These are phyloP conservation scores for Backusella macrospora DNA, from an alignment of 192 early-diverging fungal genomes.

Conservation along the genomic window DNA sequence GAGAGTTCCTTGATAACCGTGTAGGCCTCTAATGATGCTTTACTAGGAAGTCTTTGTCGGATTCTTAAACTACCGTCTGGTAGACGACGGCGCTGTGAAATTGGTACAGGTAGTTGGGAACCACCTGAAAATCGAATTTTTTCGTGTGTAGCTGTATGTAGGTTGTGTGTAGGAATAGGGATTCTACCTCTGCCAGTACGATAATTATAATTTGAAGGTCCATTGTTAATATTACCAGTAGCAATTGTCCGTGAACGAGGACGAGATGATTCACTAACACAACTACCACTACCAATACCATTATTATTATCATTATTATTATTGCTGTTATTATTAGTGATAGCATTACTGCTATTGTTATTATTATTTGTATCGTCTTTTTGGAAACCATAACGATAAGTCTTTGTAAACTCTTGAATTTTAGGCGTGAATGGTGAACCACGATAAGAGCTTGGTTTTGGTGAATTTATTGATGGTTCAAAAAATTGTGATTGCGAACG, in stretches of 20 bases:
- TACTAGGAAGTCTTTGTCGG: constrained; percentile 40
- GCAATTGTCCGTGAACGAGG: background rate
- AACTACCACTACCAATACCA: background rate
- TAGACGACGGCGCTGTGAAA: background rate
- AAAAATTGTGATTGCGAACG: background rate
- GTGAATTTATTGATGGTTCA: background rate
- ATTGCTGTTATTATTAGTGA: background rate
- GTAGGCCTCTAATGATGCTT: constrained; percentile 55
- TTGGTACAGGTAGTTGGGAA: constrained; percentile 13
- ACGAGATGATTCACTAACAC: background rate
- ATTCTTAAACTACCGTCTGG: constrained; percentile 16
- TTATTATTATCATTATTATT: background rate
- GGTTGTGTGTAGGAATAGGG: background rate
- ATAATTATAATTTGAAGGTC: background rate
- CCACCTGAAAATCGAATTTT: background rate
- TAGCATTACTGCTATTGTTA: background rate
- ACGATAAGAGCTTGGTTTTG: constrained; percentile 12
- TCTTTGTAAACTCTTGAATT: constrained; percentile 17
- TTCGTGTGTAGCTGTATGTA: background rate
- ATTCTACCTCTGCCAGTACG: background rate
- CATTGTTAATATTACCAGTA: background rate
- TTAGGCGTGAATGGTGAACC: constrained; percentile 18
- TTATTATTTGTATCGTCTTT: background rate
- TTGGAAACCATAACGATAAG: constrained; percentile 24
- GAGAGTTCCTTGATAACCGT: constrained; percentile 48